Conservation (phyloP, 148 eudicot genomes). For the Oxyria digyna region DNA sequence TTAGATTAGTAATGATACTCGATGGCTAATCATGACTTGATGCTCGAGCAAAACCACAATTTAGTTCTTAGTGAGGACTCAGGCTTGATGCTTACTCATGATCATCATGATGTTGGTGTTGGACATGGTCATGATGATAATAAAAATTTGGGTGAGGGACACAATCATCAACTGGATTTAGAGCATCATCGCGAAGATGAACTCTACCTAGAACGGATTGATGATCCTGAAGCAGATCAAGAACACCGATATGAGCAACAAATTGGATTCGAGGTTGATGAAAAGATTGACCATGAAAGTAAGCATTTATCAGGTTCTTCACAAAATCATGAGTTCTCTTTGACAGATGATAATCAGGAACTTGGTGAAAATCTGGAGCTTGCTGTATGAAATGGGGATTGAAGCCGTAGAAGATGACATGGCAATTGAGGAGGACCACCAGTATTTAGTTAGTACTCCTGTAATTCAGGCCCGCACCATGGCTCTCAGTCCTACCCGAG, state of each 20-base stretch:
- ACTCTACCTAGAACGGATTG: slow-evolving; percentile 16
- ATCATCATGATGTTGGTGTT: slow-evolving; percentile 17
- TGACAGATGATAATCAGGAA: slow-evolving; percentile 21
- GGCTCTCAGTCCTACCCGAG: slow-evolving; percentile 21
- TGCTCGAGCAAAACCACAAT: slow-evolving; percentile 25
- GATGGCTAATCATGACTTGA: slow-evolving; percentile 25
- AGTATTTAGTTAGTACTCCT: slow-evolving; percentile 15
- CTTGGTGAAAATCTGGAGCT: slow-evolving; percentile 28
- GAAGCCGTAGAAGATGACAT: slow-evolving; percentile 20
- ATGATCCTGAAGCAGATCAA: slow-evolving; percentile 16
- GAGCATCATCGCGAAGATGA: slow-evolving; percentile 13
- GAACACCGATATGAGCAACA: slow-evolving; percentile 21
- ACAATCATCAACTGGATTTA: slow-evolving; percentile 15
- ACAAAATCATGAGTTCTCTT: slow-evolving; percentile 20
- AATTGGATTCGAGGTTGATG: slow-evolving; percentile 19
- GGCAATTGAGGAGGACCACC: slow-evolving; percentile 17
- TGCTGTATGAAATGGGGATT: slow-evolving; percentile 24
- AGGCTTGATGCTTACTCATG: slow-evolving; percentile 14
- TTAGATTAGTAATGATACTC: no score
- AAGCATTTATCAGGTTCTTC: slow-evolving; percentile 14
- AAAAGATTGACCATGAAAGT: slow-evolving; percentile 17
- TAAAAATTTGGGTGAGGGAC: slow-evolving; percentile 18
- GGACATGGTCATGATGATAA: slow-evolving; percentile 17
- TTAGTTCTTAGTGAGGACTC: slow-evolving; percentile 16
- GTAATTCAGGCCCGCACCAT: slow-evolving; percentile 30